phyloP scores from a whole-genome alignment of 2,329 filamentous ascomycete species.

The Iodosphaeria phyllophila region DNA sequence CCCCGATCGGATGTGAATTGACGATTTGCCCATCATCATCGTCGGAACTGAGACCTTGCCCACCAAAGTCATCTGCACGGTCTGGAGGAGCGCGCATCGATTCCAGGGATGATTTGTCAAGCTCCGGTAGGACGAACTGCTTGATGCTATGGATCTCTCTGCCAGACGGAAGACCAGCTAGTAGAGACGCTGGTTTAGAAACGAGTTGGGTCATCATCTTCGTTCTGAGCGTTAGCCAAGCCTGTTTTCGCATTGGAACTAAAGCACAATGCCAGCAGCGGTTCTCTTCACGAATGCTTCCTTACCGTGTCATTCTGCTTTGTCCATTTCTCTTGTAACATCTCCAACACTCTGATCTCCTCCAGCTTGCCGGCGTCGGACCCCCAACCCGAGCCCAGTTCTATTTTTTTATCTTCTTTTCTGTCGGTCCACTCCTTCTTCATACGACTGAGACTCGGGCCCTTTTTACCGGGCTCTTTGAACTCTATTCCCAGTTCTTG shows the following conservation, averaged over 20 bases:
- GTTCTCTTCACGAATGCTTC: too few relatives aligned
- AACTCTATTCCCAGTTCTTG: conserved; percentile 51
- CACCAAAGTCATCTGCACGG: conserved; percentile 20
- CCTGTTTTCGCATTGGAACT: background rate
- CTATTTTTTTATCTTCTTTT: conserved; percentile 61
- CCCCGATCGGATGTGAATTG: conserved; percentile 10
- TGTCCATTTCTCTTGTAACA: conserved; percentile 76
- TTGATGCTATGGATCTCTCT: conserved; percentile 66
- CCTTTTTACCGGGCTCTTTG: conserved; percentile 29
- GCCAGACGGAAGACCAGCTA: conserved; percentile 70
- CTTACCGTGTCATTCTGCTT: conserved; percentile 84
- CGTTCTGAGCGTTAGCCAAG: conserved; percentile 3
- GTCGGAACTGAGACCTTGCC: conserved; percentile 22
- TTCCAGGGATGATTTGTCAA: conserved; percentile 48
- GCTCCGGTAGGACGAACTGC: conserved; percentile 42
- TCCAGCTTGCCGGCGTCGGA: conserved; percentile 70
- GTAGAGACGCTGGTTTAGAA: conserved; percentile 49
- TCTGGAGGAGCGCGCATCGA: conserved; percentile 36
- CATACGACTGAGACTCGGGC: conserved; percentile 29
- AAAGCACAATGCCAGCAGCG: too few relatives aligned
- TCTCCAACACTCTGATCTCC: conserved; percentile 69
- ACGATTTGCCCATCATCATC: conserved; percentile 19
- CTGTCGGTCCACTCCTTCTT: conserved; percentile 55
- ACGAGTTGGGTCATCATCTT: conserved; percentile 67
- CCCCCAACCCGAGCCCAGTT: conserved; percentile 58